Base-by-base conservation (phyloP, 495 filamentous ascomycete species). In the Diplogelasinospora grovesii region DNA sequence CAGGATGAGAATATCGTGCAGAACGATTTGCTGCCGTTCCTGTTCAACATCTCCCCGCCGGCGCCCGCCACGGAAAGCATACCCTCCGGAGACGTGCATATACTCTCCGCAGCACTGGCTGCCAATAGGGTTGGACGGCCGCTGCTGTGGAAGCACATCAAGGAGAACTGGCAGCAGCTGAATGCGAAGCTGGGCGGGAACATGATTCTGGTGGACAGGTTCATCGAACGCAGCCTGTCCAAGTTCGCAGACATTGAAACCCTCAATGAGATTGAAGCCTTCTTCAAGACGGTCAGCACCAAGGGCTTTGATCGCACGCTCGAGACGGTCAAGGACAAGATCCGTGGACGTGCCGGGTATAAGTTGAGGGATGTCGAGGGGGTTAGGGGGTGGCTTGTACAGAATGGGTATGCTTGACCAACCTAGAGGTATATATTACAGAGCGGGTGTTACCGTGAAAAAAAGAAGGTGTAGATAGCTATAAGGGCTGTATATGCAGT, bases 161-260 rank as follows among this genome's bases (percentile, higher is more conserved):
- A 85, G 52, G 69, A 77, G 5, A 77, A 94, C 63, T 98, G 89
- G 85, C 65, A 68, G 8, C 62, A 65, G 27, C 70, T 95, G 13
- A 69, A 75, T 24, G 63, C 70, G 35, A 81, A 79, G 51, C 69
- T 96, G 34, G 78, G 48, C 24, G 83, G 44, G 1, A 95, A 93
- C 63, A 81, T 85, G 44, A 82, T 95, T 21, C 78, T 95, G 18
- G 67, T 95, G 36, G 89, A 96, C 63, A 79, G 89, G 15, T 92
- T 94, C 63, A 56, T 98, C 48, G 79, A 83, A 46, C 70, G 81
- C 49, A 78, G 77, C 15, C 68, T 98, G 44, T 72, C 74, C 34
- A 85, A 84, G 55, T 96, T 95, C 57, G 73, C 82, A 1, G 80
- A 82, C 49, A 62, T 69, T 16, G 71, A 74, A 50, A 70, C 78